Conservation (phyloP, 129 eudicot species). For the Flaveria bidentis region DNA sequence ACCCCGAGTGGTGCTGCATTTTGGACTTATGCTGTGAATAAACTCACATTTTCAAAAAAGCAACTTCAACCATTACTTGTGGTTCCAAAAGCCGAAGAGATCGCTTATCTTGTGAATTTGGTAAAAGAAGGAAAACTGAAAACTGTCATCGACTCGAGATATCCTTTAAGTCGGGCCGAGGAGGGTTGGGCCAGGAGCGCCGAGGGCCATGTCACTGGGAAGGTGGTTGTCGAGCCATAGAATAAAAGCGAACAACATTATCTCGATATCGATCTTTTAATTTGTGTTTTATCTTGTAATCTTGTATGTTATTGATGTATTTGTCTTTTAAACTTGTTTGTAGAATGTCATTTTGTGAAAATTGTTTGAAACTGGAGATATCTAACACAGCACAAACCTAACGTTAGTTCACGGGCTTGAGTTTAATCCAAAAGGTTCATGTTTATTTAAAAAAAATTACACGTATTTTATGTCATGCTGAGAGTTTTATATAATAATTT, state of each 20-base stretch:
- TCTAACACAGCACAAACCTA: too few species aligned
- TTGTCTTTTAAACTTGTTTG: neutral
- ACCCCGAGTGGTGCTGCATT: conserved; percentile 48
- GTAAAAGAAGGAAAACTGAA: conserved; percentile 72
- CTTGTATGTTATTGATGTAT: neutral
- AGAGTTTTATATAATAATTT: too few species aligned
- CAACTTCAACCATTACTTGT: conserved; percentile 51
- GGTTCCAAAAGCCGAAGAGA: conserved; percentile 46
- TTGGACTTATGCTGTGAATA: conserved; percentile 56
- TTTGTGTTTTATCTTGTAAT: neutral
- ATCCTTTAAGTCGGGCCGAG: conserved; percentile 59
- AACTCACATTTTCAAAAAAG: conserved; percentile 66
- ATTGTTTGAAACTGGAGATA: too few species aligned
- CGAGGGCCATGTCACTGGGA: conserved; percentile 87
- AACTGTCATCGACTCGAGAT: conserved; percentile 61
- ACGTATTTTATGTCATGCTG: too few species aligned
- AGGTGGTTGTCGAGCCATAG: conserved; percentile 60
- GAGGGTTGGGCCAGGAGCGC: conserved; percentile 76
- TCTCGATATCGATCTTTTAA: neutral
- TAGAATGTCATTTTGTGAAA: too few species aligned
- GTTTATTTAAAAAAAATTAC: too few species aligned
- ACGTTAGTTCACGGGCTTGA: too few species aligned
- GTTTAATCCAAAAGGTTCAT: too few species aligned
- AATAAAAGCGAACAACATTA: neutral
- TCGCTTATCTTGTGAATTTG: conserved; percentile 52